Percentiles rank a stretch among this genome's conserved stretches.
Evolutionary conservation across 2,329 filamentous ascomycete species (phyloP).

Genomic region (Chaetoscypha palmicola): DNA sequence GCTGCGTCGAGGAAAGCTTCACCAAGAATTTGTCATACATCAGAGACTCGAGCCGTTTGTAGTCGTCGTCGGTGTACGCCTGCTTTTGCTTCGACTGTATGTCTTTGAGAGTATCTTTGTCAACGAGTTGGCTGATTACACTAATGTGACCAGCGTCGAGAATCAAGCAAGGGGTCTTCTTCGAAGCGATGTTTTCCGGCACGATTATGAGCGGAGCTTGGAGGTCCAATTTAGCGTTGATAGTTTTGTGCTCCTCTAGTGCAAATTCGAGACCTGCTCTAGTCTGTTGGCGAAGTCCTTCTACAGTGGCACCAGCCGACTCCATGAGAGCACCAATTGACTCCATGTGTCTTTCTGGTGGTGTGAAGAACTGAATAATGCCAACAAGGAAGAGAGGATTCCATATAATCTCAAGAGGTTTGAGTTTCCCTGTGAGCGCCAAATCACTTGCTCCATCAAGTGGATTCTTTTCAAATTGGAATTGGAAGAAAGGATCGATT

Average conservation of each 20-base stretch:
- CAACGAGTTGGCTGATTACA: constrained; percentile 87
- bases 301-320: constrained; percentile 88
- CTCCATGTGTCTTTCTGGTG: constrained; percentile 95
- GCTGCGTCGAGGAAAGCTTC: constrained; percentile 88
- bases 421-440: constrained; percentile 82
- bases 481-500: constrained; percentile 78
- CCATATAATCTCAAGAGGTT: constrained; percentile 94
- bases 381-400: constrained; percentile 91
- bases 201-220: constrained; percentile 95
- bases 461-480: constrained; percentile 91
- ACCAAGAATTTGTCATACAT: constrained; percentile 98
- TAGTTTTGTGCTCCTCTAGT: constrained; percentile 93
- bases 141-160: constrained; percentile 94
- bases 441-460: constrained; percentile 89
- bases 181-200: constrained; percentile 80
- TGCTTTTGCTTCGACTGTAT: constrained; percentile 87
- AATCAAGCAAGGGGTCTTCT: constrained; percentile 80
- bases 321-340: constrained; percentile 96
- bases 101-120: constrained; percentile 81
- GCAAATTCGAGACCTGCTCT: constrained; percentile 94
- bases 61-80: constrained; percentile 82
- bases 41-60: constrained; percentile 76
- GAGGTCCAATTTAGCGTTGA: constrained; percentile 91
- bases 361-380: constrained; percentile 90
- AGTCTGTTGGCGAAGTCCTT: constrained; percentile 91